Evolutionary conservation across 228 moss, liverwort and hornwort species (phyloP).

Genomic region (Sphagnum magellanicum): DNA sequence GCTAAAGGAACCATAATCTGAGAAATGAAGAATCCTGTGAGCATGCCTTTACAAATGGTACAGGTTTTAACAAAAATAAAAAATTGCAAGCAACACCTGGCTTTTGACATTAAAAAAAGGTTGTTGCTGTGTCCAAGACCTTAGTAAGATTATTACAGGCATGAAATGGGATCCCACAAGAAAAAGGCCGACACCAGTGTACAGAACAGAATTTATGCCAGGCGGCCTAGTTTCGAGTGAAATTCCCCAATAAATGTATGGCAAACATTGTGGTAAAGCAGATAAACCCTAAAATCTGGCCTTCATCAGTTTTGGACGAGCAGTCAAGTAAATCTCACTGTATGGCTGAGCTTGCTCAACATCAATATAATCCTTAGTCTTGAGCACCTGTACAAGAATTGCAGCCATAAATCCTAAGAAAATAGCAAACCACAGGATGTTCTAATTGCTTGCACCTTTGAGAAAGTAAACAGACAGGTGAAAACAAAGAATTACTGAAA

Average conservation of each 20-base stretch:
- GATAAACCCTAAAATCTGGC: slow-evolving; percentile 52
- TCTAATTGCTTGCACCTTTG: no score
- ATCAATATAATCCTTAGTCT: slow-evolving; percentile 87
- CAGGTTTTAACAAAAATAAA: no score
- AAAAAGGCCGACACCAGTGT: slow-evolving; percentile 24
- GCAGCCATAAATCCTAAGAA: neutral
- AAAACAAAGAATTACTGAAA: no score
- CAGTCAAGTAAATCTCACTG: slow-evolving; percentile 62
- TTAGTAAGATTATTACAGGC: no score
- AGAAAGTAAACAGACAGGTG: no score
- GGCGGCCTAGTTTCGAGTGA: slow-evolving; percentile 22
- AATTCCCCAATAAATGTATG: slow-evolving; percentile 13
- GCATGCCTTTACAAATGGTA: no score
- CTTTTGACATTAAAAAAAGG: no score
- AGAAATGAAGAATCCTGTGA: no score
- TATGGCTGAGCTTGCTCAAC: slow-evolving; percentile 77
- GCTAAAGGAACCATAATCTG: no score
- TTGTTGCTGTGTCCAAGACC: no score
- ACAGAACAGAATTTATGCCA: slow-evolving; percentile 28
- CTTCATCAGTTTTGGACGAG: slow-evolving; percentile 78
- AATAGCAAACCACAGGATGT: neutral
- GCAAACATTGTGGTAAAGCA: slow-evolving; percentile 3
- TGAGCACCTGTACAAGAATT: slow-evolving; percentile 57
- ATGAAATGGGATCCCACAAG: slow-evolving; percentile 21
- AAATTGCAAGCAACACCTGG: no score